phyloP scores from a whole-genome alignment of 169 alveolate species.

The Besnoitia besnoiti region DNA sequence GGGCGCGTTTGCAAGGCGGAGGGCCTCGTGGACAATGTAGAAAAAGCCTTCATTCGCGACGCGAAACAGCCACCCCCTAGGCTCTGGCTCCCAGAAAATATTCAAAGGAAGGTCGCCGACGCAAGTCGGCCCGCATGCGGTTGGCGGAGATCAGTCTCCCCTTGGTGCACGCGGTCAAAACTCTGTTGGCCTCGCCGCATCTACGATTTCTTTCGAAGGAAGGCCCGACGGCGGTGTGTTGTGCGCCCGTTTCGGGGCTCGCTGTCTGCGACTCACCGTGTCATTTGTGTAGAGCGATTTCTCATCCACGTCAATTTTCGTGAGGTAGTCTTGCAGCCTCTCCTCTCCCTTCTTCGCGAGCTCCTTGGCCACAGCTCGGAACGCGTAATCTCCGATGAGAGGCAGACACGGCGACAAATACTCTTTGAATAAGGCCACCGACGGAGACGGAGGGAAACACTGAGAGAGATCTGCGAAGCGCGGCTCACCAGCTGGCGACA shows the following conservation, averaged over 20 bases:
- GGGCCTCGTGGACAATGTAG: too few relatives aligned
- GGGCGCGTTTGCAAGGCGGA: too few relatives aligned
- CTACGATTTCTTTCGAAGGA: too few relatives aligned
- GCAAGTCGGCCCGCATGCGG: too few relatives aligned
- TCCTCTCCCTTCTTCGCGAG: neutral
- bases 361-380: constrained; percentile 22
- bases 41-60: too few relatives aligned
- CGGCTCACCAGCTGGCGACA: neutral
- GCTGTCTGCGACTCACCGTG: neutral
- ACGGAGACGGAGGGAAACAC: neutral
- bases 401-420: constrained; percentile 36
- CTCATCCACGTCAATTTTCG: neutral
- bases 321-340: neutral
- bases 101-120: too few relatives aligned
- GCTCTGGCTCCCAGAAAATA: too few relatives aligned
- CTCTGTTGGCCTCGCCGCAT: too few relatives aligned
- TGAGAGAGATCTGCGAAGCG: neutral
- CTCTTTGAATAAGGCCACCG: neutral
- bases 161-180: too few relatives aligned
- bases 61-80: too few relatives aligned
- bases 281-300: constrained; percentile 19
- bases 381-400: constrained; percentile 1
- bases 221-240: neutral
- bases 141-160: too few relatives aligned
- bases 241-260: neutral